Evolutionary conservation across 2,329 filamentous ascomycete genomes (phyloP).

Genomic region (Cercospora sp.): DNA sequence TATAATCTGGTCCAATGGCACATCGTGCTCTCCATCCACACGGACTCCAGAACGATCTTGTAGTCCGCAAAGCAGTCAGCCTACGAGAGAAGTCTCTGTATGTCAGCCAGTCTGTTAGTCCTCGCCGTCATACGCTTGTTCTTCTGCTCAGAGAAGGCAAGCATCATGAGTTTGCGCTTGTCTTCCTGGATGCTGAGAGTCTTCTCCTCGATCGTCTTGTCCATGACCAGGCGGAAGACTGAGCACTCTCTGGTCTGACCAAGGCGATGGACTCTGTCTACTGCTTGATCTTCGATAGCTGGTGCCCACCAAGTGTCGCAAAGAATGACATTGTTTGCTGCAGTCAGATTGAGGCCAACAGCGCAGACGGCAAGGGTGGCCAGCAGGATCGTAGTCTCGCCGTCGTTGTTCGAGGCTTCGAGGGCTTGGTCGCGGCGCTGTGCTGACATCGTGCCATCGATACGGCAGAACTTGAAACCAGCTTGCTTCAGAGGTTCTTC

Average conservation of each 20-base stretch:
- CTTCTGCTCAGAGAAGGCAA: constrained; percentile 74
- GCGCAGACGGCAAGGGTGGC: constrained; percentile 80
- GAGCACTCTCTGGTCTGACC: constrained; percentile 78
- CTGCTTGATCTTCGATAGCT: constrained; percentile 86
- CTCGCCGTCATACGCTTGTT: constrained; percentile 54
- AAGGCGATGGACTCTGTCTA: constrained; percentile 82
- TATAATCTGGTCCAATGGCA: not conserved
- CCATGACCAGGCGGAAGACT: constrained; percentile 79
- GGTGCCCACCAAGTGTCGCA: constrained; percentile 84
- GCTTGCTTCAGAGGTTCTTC: constrained; percentile 64
- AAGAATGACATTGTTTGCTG: constrained; percentile 81
- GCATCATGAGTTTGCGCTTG: constrained; percentile 74
- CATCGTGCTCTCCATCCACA: not conserved
- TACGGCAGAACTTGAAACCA: constrained; percentile 65
- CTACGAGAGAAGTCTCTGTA: constrained; percentile 42
- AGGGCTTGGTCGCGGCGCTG: constrained; percentile 71
- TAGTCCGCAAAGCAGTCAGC: not conserved
- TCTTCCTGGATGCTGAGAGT: constrained; percentile 76
- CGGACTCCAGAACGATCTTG: not conserved
- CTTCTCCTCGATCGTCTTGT: constrained; percentile 75
- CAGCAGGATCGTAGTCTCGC: constrained; percentile 71
- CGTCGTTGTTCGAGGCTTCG: constrained; percentile 64
- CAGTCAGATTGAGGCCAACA: constrained; percentile 81
- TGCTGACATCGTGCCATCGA: constrained; percentile 79
- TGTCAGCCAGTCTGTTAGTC: constrained; percentile 49